phyloP scores from a whole-genome alignment of 805 yeast species.

The Candida xyloterini region DNA sequence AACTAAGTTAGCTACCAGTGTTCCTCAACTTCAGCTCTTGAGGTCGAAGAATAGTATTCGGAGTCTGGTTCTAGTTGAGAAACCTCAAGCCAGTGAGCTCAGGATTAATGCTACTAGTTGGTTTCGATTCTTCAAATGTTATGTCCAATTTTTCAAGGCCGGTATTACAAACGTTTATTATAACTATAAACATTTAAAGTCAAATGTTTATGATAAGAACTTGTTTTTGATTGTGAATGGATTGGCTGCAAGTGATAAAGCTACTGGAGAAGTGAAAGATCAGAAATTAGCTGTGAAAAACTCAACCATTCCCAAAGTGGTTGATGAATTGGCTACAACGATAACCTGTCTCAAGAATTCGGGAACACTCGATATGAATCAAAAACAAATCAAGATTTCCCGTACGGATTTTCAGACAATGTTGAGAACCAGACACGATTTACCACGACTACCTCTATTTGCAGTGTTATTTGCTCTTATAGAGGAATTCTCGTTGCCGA shows the following conservation, averaged over 20 bases:
- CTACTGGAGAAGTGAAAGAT: conserved; percentile 26
- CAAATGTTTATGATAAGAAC: conserved; percentile 25
- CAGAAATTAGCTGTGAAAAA: conserved; percentile 16
- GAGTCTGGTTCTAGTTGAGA: not conserved
- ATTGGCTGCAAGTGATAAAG: conserved; percentile 23
- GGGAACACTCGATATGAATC: conserved; percentile 11
- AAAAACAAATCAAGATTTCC: conserved; percentile 19
- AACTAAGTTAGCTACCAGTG: not conserved
- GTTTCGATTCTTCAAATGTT: conserved; percentile 23
- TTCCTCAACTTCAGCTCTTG: conserved; percentile 24
- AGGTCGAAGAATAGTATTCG: not conserved
- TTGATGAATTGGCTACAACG: conserved; percentile 27
- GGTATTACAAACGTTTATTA: conserved; percentile 59
- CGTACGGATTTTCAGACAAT: conserved; percentile 50
- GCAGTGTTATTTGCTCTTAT: conserved; percentile 50
- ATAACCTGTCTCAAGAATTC: conserved; percentile 24
- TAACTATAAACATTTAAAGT: conserved; percentile 34
- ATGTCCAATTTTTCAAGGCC: conserved; percentile 49
- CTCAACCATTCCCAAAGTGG: conserved; percentile 14
- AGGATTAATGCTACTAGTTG: conserved; percentile 7
- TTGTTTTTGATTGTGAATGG: conserved; percentile 30
- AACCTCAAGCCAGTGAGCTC: conserved; percentile 4
- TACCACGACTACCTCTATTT: conserved; percentile 55
- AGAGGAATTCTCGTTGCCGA: conserved; percentile 54
- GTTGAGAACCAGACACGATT: conserved; percentile 48